Evolutionary conservation across 1,139 yeast species (phyloP), one percentile per base, ranked within the genome.

Genomic region (Kurtzmaniella quercitrusa): DNA sequence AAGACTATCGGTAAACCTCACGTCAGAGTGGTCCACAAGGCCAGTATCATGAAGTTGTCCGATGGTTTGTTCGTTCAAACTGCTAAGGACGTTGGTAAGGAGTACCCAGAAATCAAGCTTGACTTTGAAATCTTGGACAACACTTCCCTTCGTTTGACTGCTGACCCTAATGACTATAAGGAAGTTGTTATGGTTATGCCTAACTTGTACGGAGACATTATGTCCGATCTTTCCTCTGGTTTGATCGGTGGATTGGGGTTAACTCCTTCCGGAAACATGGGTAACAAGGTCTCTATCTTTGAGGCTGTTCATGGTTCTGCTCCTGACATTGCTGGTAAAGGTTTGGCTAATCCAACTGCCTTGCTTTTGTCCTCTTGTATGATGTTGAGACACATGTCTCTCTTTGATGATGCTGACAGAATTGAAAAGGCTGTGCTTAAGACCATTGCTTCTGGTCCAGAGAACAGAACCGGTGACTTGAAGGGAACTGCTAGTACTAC

Each of bases 231-330:
- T 68, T 88, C 96, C 55, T 87, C 97, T 48, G 98, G 98, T 71
- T 79, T 93, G 64, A 93, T 94, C 58, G 98, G 98, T 68, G 97
- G 98, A 65, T 81, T 91, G 62, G 98, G 98, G 72, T 82, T 93
- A 68, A 93, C 98, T 52, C 98, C 98, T 56, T 89, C 96, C 50
- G 98, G 96, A 69, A 93, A 93, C 81, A 90, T 93, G 90, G 98
- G 98, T 76, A 89, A 89, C 79, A 85, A 86, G 67, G 96, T 91
- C 53, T 88, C 96, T 49, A 91, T 93, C 66, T 93, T 93, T 68
- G 98, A 93, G 79, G 98, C 98, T 55, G 98, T 93, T 63, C 98
- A 93, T 70, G 98, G 98, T 67, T 88, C 97, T 48, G 98, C 97
- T 52, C 98, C 97, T 55, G 98, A 91, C 68, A 91, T 91, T 63